A percentile compares a stretch with the other conserved stretches of the same genome.
phyloP scores from a whole-genome alignment of 2,329 filamentous ascomycete species.

The Pezicula rhizophila region DNA sequence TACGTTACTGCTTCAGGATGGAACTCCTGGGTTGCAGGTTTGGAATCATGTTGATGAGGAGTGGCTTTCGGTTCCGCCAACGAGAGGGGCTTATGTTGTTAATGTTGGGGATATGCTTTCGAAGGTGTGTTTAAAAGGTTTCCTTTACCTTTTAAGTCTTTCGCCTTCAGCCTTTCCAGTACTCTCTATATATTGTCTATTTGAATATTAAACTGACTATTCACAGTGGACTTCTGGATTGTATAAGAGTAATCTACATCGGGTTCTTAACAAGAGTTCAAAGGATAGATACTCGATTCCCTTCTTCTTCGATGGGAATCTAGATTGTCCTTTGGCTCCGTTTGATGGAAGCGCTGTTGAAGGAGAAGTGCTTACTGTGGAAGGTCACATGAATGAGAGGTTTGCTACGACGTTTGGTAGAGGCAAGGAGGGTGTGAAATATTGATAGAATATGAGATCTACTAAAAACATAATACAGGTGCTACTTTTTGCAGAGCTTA shows the following conservation, averaged over 20 bases:
- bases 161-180: not conserved
- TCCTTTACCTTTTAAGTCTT: not conserved
- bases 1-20: slow-evolving; percentile 44
- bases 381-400: slow-evolving; percentile 6
- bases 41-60: slow-evolving; percentile 33
- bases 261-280: slow-evolving; percentile 43
- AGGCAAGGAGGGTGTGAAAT: not conserved
- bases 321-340: slow-evolving; percentile 28
- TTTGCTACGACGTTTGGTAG: slow-evolving; percentile 4
- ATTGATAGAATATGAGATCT: not conserved
- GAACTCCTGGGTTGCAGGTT: slow-evolving; percentile 40
- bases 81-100: slow-evolving; percentile 37
- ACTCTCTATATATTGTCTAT: no score
- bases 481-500: no score
- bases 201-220: not conserved
- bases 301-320: slow-evolving; percentile 46
- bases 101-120: slow-evolving; percentile 41
- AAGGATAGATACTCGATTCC: slow-evolving; percentile 44
- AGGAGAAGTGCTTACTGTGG: slow-evolving; percentile 2
- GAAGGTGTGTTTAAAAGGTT: not conserved
- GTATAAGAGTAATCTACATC: slow-evolving; percentile 44
- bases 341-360: slow-evolving; percentile 2
- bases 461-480: no score
- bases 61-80: slow-evolving; percentile 36
- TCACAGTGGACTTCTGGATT: slow-evolving; percentile 37